Base-by-base conservation (phyloP, 169 alveolate species). In the Plasmodium chabaudi region DNA sequence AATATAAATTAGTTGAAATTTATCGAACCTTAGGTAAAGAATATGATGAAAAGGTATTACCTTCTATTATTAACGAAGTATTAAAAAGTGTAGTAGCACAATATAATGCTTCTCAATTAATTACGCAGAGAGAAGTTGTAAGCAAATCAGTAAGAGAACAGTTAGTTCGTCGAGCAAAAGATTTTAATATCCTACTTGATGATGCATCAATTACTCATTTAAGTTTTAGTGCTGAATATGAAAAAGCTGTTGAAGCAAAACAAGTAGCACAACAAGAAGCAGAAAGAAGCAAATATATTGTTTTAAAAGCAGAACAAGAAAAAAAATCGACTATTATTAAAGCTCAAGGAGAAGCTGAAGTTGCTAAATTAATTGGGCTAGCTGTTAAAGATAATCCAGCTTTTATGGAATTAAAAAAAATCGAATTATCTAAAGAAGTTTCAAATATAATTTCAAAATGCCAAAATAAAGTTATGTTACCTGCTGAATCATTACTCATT, bases 231-330 rank as follows among this genome's bases (percentile, higher is more conserved):
- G 97, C 95, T 17, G 98, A 96, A 82, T 96, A 96, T 75, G 98
- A 96, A 77, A 95, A 96, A 89, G 99, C 99, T 1, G 99, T 98
- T 49, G 99, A 98, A 95, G 96, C 99, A 39, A 98, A 98, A 94
- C 99, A 98, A 92, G 99, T 98, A 13, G 99, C 99, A 9, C 98
- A 97, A 90, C 99, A 98, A 92, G 98, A 97, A 71, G 99, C 99
- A 7, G 99, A 98, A 92, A 94, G 98, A 87, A 98, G 99, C 44
- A 98, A 97, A 95, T 98, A 96, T 93, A 82, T 97, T 21, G 99
- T 98, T 56, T 94, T 96, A 88, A 94, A 96, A 91, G 99, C 99
- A 3, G 95, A 94, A 64, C 98, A 98, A 89, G 99, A 97, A 92
- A 98, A 98, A 93, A 97, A 97, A 91, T 91, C 96, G 70, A 97